Conservation (phyloP, 2,329 filamentous ascomycete genomes). For the Berkeleyomyces rouxiae region DNA sequence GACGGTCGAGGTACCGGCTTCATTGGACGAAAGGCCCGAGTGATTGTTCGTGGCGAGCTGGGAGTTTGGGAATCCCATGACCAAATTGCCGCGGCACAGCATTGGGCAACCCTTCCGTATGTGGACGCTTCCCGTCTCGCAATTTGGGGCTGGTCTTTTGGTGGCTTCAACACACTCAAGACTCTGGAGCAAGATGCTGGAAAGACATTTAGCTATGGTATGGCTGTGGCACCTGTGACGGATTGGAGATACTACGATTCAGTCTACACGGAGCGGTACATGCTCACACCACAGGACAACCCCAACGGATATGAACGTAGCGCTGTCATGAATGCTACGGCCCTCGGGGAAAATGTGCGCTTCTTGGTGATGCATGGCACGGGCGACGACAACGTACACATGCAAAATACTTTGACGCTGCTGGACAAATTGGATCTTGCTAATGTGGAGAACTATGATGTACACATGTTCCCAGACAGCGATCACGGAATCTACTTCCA, state of each 20-base stretch:
- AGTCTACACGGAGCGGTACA: slow-evolving; percentile 91
- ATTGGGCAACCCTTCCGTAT: slow-evolving; percentile 67
- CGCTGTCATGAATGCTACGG: slow-evolving; percentile 55
- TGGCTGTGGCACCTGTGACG: slow-evolving; percentile 96
- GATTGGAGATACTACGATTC: slow-evolving; percentile 95
- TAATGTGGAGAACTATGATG: slow-evolving; percentile 80
- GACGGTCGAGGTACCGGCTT: slow-evolving; percentile 88
- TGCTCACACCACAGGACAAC: slow-evolving; percentile 86
- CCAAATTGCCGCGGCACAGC: slow-evolving; percentile 78
- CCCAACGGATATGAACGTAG: slow-evolving; percentile 57
- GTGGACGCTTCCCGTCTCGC: slow-evolving; percentile 69
- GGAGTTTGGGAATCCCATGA: slow-evolving; percentile 74
- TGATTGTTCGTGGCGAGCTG: slow-evolving; percentile 65
- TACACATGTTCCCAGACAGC: slow-evolving; percentile 91
- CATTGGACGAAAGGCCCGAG: slow-evolving; percentile 69
- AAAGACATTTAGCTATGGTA: slow-evolving; percentile 82
- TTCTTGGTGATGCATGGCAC: slow-evolving; percentile 94
- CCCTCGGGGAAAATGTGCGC: slow-evolving; percentile 59
- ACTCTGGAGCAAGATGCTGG: slow-evolving; percentile 84
- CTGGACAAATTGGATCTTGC: slow-evolving; percentile 73
- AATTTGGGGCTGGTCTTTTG: slow-evolving; percentile 98
- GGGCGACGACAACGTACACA: slow-evolving; percentile 94
- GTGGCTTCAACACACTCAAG: slow-evolving; percentile 89
- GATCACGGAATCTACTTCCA: slow-evolving; percentile 94
- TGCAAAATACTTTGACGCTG: slow-evolving; percentile 81